Percentiles rank a stretch among this genome's conserved stretches.
These are phyloP conservation scores for Chenopodium album DNA, from an alignment of 148 eudicot genomes.

Conservation along the genomic window DNA sequence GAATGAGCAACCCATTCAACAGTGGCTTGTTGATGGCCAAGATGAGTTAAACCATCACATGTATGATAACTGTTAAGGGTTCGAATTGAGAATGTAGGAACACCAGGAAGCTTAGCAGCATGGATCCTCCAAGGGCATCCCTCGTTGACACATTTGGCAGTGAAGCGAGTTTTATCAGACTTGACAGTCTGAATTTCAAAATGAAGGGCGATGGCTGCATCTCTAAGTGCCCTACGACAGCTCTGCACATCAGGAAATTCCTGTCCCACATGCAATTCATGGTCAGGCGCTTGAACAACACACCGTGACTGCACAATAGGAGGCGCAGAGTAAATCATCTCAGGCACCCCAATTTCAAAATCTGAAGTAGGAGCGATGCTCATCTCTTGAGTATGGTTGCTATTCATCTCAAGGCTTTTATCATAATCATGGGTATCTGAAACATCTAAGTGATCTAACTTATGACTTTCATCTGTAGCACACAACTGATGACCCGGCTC, in stretches of 20 bases:
- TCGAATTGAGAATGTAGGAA: constrained; percentile 67
- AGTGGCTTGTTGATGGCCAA: constrained; percentile 82
- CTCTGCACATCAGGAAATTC: constrained; percentile 69
- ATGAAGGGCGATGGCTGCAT: constrained; percentile 66
- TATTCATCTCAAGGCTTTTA: constrained; percentile 35
- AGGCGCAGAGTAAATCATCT: constrained; percentile 34
- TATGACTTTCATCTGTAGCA: constrained; percentile 36
- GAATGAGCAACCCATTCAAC: constrained; percentile 79
- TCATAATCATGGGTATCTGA: constrained; percentile 38
- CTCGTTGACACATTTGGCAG: constrained; percentile 72
- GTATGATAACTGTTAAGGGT: constrained; percentile 58
- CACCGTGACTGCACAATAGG: constrained; percentile 51
- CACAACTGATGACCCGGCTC: constrained; percentile 33
- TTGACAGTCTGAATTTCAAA: constrained; percentile 74
- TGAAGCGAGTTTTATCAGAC: constrained; percentile 75
- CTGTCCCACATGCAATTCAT: constrained; percentile 63
- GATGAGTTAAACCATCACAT: constrained; percentile 66
- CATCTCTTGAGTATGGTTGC: constrained; percentile 37
- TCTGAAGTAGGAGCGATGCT: constrained; percentile 28
- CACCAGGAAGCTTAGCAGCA: constrained; percentile 78
- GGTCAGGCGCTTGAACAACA: constrained; percentile 37
- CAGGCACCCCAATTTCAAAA: constrained; percentile 37
- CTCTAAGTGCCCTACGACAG: constrained; percentile 60
- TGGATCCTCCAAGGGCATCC: constrained; percentile 85
- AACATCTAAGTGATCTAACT: constrained; percentile 38